Percentiles rank a stretch among this genome's conserved stretches.
Conservation (phyloP, 768 basidiomycete species). For the Chiua virens region DNA sequence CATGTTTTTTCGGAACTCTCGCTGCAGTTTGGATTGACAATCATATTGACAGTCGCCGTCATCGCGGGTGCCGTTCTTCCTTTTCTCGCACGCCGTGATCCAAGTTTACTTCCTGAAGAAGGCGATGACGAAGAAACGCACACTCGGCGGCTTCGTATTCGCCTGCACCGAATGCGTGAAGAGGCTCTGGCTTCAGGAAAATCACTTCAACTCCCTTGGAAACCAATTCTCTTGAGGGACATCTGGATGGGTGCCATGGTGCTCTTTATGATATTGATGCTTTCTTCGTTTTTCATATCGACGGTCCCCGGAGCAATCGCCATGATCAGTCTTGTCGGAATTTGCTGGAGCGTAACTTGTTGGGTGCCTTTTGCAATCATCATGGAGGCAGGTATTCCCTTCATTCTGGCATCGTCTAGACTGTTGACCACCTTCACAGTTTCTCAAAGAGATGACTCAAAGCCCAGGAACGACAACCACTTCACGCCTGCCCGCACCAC, state of each 20-base stretch:
- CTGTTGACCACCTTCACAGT: slow-evolving; percentile 37
- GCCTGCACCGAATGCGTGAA: slow-evolving; percentile 79
- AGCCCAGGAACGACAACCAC: slow-evolving; percentile 14
- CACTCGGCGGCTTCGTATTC: slow-evolving; percentile 62
- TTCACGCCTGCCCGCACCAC: slow-evolving; percentile 30
- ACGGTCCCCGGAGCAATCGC: slow-evolving; percentile 76
- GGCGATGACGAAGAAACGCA: slow-evolving; percentile 74
- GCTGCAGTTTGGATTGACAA: not conserved
- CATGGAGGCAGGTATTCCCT: slow-evolving; percentile 82
- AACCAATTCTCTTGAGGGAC: slow-evolving; percentile 89
- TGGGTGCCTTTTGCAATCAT: slow-evolving; percentile 98
- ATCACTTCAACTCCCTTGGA: slow-evolving; percentile 76
- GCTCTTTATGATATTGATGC: slow-evolving; percentile 74
- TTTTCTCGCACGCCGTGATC: slow-evolving; percentile 77
- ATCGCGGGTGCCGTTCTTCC: slow-evolving; percentile 80
- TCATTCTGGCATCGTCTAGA: not conserved
- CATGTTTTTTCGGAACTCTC: slow-evolving; percentile 28
- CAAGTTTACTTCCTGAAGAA: slow-evolving; percentile 70
- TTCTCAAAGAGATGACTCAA: slow-evolving; percentile 70
- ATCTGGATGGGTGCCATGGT: slow-evolving; percentile 90
- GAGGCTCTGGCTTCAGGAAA: slow-evolving; percentile 78
- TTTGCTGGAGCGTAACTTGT: slow-evolving; percentile 97
- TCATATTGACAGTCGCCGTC: slow-evolving; percentile 66
- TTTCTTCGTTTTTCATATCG: slow-evolving; percentile 84
- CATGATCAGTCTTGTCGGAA: slow-evolving; percentile 82